Evolutionary conservation across 2,329 filamentous ascomycete species (phyloP), one percentile per base, ranked within the genome.

Genomic region (Rhynchosporium agropyri): DNA sequence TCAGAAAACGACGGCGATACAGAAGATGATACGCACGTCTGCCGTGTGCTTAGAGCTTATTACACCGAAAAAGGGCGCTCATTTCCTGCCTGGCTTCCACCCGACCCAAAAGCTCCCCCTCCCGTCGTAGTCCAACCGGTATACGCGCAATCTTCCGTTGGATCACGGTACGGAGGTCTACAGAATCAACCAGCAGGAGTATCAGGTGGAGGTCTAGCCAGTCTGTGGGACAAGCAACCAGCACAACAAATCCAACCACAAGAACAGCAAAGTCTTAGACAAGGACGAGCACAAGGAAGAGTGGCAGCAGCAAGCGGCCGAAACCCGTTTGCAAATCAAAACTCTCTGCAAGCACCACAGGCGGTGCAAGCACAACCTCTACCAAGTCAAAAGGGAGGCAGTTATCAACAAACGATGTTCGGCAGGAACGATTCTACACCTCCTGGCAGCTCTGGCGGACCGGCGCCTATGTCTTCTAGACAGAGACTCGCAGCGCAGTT

Each of bases 1-100:
- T 80, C 81, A 74, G 87, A 89, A 68, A 80, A 82, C 70, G 87
- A 89, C 76, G 88, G 88, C 77, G 87, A 90, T 74, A 89, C 86
- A 66, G 84, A 96, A 77, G 93, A 98, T 79, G 92, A 96, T 79
- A 96, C 92, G 2, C 92, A 98, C 79, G 90, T 98, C 73, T 96
- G 91, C 78, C 91, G 95, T 72, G 92, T 96, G 42, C 86, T 99
- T 31, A 90, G 95, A 72, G 89, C 87, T 71, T 97, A 98, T 83
- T 98, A 99, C 81, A 85, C 82, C 58, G 93, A 98, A 76, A 95
- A 96, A 74, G 90, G 89, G 69, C 87, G 88, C 28, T 82, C 87
- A 1, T 90, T 93, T 67, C 95, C 95, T 0, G 78, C 81, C 70
- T 98, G 95, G 94, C 87, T 98, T 7, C 92, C 93, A 7, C 88